Evolutionary conservation across 2,329 filamentous ascomycete species (phyloP), one percentile per base, ranked within the genome.

Genomic region (Monilinia aucupariae): DNA sequence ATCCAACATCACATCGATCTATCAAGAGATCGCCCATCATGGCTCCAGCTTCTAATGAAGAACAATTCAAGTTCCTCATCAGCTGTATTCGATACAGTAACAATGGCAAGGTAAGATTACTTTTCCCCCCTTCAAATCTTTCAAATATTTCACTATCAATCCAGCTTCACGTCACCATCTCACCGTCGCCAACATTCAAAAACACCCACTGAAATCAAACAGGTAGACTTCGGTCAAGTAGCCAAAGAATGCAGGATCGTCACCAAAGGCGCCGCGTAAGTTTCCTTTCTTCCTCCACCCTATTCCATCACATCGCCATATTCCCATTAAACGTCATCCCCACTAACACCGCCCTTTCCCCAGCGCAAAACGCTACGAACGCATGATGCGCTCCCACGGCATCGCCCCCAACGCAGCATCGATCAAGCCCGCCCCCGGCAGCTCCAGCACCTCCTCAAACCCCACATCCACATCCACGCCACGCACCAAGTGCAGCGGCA

Each of bases 231-330:
- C 68, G 76, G 74, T 7, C 78, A 80, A 55, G 88, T 91, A n/a
- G 85, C 85, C 13, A 76, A 79, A 20, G 86, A 89, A 69, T 83
- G 85, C 49, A 76, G 74, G 27, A 87, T 90, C 45, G 79, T 86
- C 41, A 79, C 76, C 74, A 88, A 88, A 75, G 86, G 82, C 17
- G 88, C 88, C 27, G 87, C 87, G 88, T 90, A 81, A 80, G 87
- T 82, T 43, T 22, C 1, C 52, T 6, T 41, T 41, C 39, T 43
- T 25, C 7, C 30, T 27, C 30, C 7, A 32, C 34, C 4, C 22
- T 5, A 4, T 10, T 1, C 30, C 6, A 10, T 15, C 30, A 7
- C 7, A 17, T 17, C 20, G n/a, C 39, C 43, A 53, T 25, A 55
- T 30, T 45, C 20, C 34, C 9, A 27, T 7, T 8, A 22, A 17